Conservation (phyloP, 805 yeast species). For the Cyberlindnera lachancei region DNA sequence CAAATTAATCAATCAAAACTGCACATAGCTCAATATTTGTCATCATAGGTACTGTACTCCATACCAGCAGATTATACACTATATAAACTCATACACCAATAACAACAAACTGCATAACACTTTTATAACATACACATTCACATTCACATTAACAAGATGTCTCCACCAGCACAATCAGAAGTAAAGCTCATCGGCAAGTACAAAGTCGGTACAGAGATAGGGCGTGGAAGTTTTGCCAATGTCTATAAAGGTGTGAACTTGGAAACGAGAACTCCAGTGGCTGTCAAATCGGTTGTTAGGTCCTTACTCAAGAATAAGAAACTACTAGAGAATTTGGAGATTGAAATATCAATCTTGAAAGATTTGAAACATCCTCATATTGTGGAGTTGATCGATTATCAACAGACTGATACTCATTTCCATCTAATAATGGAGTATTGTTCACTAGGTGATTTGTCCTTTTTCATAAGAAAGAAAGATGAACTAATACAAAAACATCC, state of each 20-base stretch:
- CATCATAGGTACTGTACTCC: no score
- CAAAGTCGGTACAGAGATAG: constrained; percentile 52
- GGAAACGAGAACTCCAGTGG: constrained; percentile 55
- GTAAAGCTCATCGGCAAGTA: constrained; percentile 18
- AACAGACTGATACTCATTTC: constrained; percentile 69
- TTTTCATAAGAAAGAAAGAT: constrained; percentile 69
- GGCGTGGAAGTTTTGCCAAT: constrained; percentile 92
- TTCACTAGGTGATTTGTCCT: constrained; percentile 87
- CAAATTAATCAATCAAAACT: no score
- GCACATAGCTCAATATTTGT: no score
- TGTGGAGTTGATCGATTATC: constrained; percentile 78
- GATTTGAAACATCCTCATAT: constrained; percentile 89
- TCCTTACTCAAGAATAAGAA: constrained; percentile 80
- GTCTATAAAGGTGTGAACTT: constrained; percentile 78
- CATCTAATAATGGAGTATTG: constrained; percentile 95
- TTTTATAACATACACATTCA: no score
- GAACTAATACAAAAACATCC: constrained; percentile 73
- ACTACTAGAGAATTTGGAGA: constrained; percentile 81
- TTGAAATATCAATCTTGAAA: constrained; percentile 85
- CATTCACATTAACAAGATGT: no score
- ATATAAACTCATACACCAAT: no score
- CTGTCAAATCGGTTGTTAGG: constrained; percentile 81
- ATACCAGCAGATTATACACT: no score
- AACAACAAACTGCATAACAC: no score
- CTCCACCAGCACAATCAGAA: constrained; percentile 6